These are phyloP conservation scores for Colletotrichum sp. DNA, from an alignment of 2,329 filamentous ascomycete species.

Conservation along the genomic window DNA sequence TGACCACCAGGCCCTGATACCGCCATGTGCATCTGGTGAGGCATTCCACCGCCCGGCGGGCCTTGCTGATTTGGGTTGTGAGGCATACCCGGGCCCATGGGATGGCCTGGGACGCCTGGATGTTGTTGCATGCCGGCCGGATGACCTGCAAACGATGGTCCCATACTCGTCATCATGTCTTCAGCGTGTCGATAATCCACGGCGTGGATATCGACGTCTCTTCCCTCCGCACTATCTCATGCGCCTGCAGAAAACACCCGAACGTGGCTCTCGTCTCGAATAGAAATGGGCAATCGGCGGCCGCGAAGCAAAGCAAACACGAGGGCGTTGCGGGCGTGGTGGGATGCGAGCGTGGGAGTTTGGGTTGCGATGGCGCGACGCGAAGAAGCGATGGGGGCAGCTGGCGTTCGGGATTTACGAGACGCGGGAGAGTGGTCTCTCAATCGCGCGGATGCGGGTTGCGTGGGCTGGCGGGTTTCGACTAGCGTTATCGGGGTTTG, in stretches of 20 bases:
- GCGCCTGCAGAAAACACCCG: conserved; percentile 36
- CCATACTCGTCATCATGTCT: conserved; percentile 75
- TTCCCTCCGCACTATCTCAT: conserved; percentile 51
- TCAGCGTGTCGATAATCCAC: conserved; percentile 58
- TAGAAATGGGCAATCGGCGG: conserved; percentile 4
- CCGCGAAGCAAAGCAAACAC: background rate
- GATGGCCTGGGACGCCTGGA: conserved; percentile 71
- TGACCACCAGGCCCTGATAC: conserved; percentile 76
- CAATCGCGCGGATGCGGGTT: conserved; percentile 9
- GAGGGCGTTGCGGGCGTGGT: background rate
- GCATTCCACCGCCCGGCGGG: conserved; percentile 67
- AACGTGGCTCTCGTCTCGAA: background rate
- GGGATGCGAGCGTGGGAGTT: background rate
- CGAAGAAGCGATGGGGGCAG: conserved; percentile 5
- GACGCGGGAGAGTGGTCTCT: conserved; percentile 6
- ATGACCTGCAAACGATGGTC: conserved; percentile 69
- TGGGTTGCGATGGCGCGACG: conserved; percentile 19
- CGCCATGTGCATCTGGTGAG: conserved; percentile 75
- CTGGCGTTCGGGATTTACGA: background rate
- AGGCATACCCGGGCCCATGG: conserved; percentile 66
- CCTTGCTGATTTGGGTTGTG: conserved; percentile 75
- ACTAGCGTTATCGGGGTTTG: conserved; percentile 15
- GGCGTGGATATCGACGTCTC: conserved; percentile 62
- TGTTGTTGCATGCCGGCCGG: conserved; percentile 74
- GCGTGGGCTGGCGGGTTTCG: background rate